Evolutionary conservation across 306 rosid genomes (phyloP).

Genomic region (Vigna trinervia): DNA sequence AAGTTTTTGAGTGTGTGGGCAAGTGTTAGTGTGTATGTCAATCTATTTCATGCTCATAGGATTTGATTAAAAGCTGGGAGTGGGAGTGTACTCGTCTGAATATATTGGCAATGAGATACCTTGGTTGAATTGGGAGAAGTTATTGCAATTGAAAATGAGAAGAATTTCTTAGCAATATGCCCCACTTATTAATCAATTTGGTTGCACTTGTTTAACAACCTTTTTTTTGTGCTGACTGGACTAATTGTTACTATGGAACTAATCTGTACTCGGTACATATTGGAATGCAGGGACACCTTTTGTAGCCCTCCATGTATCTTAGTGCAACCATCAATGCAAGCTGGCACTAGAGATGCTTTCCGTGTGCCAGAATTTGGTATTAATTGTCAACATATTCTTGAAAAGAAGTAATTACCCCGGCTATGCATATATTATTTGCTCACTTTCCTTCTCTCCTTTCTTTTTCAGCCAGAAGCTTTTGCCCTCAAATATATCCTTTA

Average conservation of each 20-base stretch:
- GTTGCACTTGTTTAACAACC: constrained; percentile 20
- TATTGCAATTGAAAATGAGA: constrained; percentile 30
- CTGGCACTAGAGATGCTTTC: constrained; percentile 54
- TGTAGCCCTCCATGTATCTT: constrained; percentile 84
- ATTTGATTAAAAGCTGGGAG: constrained; percentile 26
- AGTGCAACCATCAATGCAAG: constrained; percentile 88
- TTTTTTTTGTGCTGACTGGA: constrained; percentile 17
- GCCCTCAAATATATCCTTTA: constrained; percentile 91
- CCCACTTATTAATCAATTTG: constrained; percentile 16
- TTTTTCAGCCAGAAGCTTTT: constrained; percentile 78
- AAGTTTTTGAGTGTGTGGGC: constrained; percentile 29
- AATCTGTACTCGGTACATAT: constrained; percentile 38
- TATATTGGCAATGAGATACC: constrained; percentile 36
- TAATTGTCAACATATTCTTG: constrained; percentile 27
- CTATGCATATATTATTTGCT: constrained; percentile 32
- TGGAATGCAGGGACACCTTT: constrained; percentile 83
- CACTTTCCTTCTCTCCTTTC: constrained; percentile 45
- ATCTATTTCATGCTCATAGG: constrained; percentile 29
- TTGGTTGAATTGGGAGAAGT: constrained; percentile 36
- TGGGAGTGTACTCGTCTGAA: constrained; percentile 19
- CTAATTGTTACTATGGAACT: constrained; percentile 28
- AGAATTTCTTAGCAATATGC: constrained; percentile 27
- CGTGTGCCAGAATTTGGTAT: constrained; percentile 84
- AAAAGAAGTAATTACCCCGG: constrained; percentile 12
- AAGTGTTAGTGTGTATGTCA: constrained; percentile 22